A percentile compares a stretch with the other conserved stretches of the same genome.
These are phyloP conservation scores for Silybum marianum DNA, from an alignment of 129 eudicot species.

Conservation along the genomic window DNA sequence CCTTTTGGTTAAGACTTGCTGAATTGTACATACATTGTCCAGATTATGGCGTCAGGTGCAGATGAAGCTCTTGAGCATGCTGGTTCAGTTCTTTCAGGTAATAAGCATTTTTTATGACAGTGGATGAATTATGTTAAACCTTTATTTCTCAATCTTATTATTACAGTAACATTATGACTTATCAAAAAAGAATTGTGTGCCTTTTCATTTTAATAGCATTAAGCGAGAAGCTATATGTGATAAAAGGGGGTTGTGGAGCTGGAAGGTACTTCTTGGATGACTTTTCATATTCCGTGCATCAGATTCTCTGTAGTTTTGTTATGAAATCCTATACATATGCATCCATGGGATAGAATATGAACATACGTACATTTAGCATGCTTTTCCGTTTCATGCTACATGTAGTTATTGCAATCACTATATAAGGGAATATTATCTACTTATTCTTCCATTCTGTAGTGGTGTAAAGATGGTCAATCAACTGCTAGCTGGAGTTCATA, in stretches of 20 bases:
- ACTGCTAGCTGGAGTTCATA: constrained; percentile 99
- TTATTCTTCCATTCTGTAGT: constrained; percentile 42
- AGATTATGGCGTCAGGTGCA: constrained; percentile 97
- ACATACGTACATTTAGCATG: constrained; percentile 2
- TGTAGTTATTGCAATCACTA: constrained; percentile 6
- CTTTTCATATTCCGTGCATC: constrained; percentile 12
- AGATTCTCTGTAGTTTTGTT: constrained; percentile 13
- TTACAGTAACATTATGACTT: constrained; percentile 14
- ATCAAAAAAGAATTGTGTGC: constrained; percentile 8
- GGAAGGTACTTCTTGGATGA: constrained; percentile 70
- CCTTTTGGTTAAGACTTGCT: constrained; percentile 8
- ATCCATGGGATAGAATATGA: not conserved
- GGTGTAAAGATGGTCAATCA: constrained; percentile 99
- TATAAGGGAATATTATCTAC: not conserved
- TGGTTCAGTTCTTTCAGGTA: constrained; percentile 89
- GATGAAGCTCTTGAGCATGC: constrained; percentile 89
- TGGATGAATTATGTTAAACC: not conserved
- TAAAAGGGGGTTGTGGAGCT: constrained; percentile 96
- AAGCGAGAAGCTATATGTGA: constrained; percentile 94
- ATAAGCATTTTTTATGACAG: not conserved
- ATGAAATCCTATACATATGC: not conserved
- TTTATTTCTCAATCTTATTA: not conserved
- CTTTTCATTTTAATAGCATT: constrained; percentile 55
- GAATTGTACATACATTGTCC: constrained; percentile 20
- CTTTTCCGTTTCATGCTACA: not conserved